Conservation (phyloP, 768 basidiomycete species). For the Leccinum arenicola region DNA sequence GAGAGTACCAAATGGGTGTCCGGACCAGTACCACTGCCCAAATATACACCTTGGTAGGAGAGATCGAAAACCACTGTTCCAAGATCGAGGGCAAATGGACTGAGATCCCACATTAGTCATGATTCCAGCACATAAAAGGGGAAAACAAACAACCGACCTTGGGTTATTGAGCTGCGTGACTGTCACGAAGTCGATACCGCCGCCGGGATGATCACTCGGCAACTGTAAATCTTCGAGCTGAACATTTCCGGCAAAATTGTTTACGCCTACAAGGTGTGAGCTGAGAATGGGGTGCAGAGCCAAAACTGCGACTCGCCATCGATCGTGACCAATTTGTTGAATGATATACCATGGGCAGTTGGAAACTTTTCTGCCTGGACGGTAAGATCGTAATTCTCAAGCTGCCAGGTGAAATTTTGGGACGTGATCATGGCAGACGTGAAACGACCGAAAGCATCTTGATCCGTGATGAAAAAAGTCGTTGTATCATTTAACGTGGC, state of each 20-base stretch:
- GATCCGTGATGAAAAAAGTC: slow-evolving; percentile 53
- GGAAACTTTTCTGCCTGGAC: slow-evolving; percentile 71
- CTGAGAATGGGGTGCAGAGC: background rate
- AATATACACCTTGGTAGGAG: slow-evolving; percentile 50
- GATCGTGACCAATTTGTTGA: slow-evolving; percentile 57
- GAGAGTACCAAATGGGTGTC: slow-evolving; percentile 49
- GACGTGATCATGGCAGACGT: slow-evolving; percentile 62
- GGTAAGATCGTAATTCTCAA: slow-evolving; percentile 52
- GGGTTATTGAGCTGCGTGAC: slow-evolving; percentile 54
- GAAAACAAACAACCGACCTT: slow-evolving; percentile 38
- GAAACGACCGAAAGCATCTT: slow-evolving; percentile 59
- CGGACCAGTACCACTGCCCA: slow-evolving; percentile 54
- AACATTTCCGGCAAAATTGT: slow-evolving; percentile 59
- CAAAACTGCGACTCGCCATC: slow-evolving; percentile 39
- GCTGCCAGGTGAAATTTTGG: slow-evolving; percentile 64
- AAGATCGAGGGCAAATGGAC: slow-evolving; percentile 67
- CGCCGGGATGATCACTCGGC: slow-evolving; percentile 62
- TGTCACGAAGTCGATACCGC: slow-evolving; percentile 65
- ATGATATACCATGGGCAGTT: slow-evolving; percentile 59
- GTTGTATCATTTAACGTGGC: slow-evolving; percentile 62
- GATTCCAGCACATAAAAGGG: background rate
- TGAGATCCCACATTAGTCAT: slow-evolving; percentile 21
- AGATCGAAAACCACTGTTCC: slow-evolving; percentile 66
- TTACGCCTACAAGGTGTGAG: slow-evolving; percentile 42
- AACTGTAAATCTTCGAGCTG: slow-evolving; percentile 56